A percentile compares a stretch with the other conserved stretches of the same genome.
phyloP scores from a whole-genome alignment of 1,284 basidiomycete species.

The Boletus mariae region DNA sequence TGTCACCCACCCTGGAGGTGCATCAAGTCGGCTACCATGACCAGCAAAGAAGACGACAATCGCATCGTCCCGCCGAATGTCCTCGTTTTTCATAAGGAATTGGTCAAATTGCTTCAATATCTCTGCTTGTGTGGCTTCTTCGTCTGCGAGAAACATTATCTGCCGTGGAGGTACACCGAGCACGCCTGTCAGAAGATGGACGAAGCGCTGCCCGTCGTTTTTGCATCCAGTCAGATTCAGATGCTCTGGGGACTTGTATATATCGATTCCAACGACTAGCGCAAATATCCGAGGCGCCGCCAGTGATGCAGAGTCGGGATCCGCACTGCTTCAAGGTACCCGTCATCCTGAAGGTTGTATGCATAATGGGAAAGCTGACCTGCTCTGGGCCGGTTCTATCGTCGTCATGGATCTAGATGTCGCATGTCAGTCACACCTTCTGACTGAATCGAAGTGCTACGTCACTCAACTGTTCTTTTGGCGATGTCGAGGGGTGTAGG shows the following conservation, averaged over 20 bases:
- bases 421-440: background rate
- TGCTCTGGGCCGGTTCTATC: background rate
- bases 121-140: slow-evolving; percentile 48
- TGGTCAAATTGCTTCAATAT: slow-evolving; percentile 45
- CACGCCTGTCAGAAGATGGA: slow-evolving; percentile 46
- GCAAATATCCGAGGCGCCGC: slow-evolving; percentile 42
- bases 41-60: slow-evolving; percentile 65
- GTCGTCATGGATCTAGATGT: background rate
- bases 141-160: slow-evolving; percentile 49
- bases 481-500: background rate
- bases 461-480: background rate
- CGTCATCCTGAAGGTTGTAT: background rate
- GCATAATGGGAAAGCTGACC: background rate
- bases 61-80: slow-evolving; percentile 53
- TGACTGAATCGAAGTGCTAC: background rate
- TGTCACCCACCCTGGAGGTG: slow-evolving; percentile 52
- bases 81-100: slow-evolving; percentile 53
- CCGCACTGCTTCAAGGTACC: background rate
- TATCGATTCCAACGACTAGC: slow-evolving; percentile 57
- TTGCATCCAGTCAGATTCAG: slow-evolving; percentile 54
- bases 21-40: slow-evolving; percentile 49
- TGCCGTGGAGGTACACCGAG: slow-evolving; percentile 53
- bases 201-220: slow-evolving; percentile 51
- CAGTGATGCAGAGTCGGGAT: background rate
- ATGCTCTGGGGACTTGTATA: slow-evolving; percentile 42